Percentiles rank a stretch among this genome's conserved stretches.
These are phyloP conservation scores for Solanum verrucosum DNA, from an alignment of 257 asterid species.

Conservation along the genomic window DNA sequence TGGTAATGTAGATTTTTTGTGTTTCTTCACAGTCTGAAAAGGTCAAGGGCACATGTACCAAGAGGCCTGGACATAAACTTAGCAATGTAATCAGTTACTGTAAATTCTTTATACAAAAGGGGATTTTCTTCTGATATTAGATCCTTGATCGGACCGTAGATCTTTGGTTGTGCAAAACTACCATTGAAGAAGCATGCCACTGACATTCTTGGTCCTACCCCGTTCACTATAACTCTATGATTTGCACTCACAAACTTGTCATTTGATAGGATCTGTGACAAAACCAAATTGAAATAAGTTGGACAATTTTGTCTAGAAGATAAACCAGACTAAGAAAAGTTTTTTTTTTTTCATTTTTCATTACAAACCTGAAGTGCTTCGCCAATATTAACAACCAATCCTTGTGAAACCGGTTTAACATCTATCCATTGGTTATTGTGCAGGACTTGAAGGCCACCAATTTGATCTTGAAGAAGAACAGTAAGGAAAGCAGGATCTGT, in stretches of 20 bases:
- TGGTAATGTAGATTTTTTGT: neutral
- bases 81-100: conserved; percentile 27
- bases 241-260: conserved; percentile 53
- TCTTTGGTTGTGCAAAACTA: conserved; percentile 7
- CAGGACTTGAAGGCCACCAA: conserved; percentile 67
- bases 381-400: conserved; percentile 57
- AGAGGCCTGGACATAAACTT: conserved; percentile 34
- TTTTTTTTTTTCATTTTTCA: neutral
- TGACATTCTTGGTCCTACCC: conserved; percentile 56
- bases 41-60: conserved; percentile 41
- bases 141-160: conserved; percentile 47
- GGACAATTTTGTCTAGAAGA: neutral
- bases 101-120: conserved; percentile 33
- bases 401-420: conserved; percentile 39
- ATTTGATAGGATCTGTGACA: conserved; percentile 43
- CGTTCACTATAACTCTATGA: conserved; percentile 55
- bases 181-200: conserved; percentile 56
- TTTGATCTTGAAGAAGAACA: conserved; percentile 54
- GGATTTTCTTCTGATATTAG: conserved; percentile 31
- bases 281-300: neutral
- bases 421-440: conserved; percentile 41
- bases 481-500: conserved; percentile 67
- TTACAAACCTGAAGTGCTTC: conserved; percentile 54
- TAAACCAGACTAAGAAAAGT: neutral
- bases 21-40: conserved; percentile 22